Percentiles rank a stretch among this genome's conserved stretches.
phyloP scores from a whole-genome alignment of 352 stramenopile species.

The Phytophthora europaea region DNA sequence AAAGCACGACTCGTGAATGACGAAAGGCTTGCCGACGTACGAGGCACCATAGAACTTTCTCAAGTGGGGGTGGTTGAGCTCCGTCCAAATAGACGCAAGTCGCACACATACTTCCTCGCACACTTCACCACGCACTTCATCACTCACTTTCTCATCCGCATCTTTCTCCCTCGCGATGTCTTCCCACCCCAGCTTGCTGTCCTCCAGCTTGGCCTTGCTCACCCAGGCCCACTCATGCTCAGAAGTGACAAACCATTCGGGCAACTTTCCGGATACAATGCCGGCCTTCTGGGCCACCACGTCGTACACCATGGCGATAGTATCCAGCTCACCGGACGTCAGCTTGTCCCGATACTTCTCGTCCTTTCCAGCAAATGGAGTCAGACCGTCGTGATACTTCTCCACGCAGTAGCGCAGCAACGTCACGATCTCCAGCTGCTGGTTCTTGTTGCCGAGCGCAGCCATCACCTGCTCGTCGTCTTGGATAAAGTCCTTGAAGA shows the following conservation, averaged over 20 bases:
- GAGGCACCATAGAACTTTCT: constrained; percentile 47
- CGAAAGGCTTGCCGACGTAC: constrained; percentile 42
- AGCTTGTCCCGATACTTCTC: constrained; percentile 42
- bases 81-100: constrained; percentile 33
- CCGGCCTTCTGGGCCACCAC: constrained; percentile 26
- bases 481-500: constrained; percentile 32
- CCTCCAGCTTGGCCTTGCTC: constrained; percentile 39
- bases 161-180: constrained; percentile 16
- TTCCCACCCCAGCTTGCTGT: constrained; percentile 27
- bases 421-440: constrained; percentile 48
- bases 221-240: constrained; percentile 41
- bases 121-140: constrained; percentile 22
- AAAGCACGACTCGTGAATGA: constrained; percentile 41
- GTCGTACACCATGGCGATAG: constrained; percentile 41
- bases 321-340: constrained; percentile 34
- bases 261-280: constrained; percentile 32
- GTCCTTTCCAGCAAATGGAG: constrained; percentile 25
- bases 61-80: constrained; percentile 44
- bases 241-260: constrained; percentile 45
- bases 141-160: constrained; percentile 22
- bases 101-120: constrained; percentile 40
- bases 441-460: constrained; percentile 29
- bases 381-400: constrained; percentile 36
- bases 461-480: constrained; percentile 20
- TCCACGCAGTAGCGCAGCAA: constrained; percentile 42